phyloP scores from a whole-genome alignment of 2,329 filamentous ascomycete genomes.

The Emericellopsis cladophorae region DNA sequence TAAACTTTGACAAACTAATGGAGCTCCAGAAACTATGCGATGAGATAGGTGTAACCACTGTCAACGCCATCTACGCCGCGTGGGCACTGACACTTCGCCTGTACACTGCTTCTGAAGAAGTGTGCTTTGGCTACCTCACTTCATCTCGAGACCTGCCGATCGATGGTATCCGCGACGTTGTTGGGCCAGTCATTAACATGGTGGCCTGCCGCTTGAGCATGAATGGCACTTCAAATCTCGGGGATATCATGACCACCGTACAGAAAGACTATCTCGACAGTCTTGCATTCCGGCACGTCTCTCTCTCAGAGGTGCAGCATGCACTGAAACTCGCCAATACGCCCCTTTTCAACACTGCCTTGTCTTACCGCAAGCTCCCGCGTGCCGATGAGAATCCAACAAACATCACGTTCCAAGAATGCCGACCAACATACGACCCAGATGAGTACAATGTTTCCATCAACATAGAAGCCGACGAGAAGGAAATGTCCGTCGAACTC shows the following conservation, averaged over 20 bases:
- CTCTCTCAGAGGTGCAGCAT: slow-evolving; percentile 4
- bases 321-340: background rate
- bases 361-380: slow-evolving; percentile 5
- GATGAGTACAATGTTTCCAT: slow-evolving; percentile 10
- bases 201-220: slow-evolving; percentile 23
- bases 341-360: slow-evolving; percentile 7
- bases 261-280: slow-evolving; percentile 11
- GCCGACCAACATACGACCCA: slow-evolving; percentile 8
- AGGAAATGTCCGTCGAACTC: slow-evolving; percentile 6
- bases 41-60: slow-evolving; percentile 1
- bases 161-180: slow-evolving; percentile 27
- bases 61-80: slow-evolving; percentile 2
- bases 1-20: slow-evolving; percentile 6
- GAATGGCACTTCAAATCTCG: background rate
- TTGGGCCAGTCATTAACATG: slow-evolving; percentile 41
- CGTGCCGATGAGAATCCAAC: slow-evolving; percentile 1
- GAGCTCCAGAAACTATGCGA: slow-evolving; percentile 2
- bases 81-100: slow-evolving; percentile 3
- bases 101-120: slow-evolving; percentile 29
- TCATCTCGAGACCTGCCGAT: slow-evolving; percentile 36
- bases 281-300: slow-evolving; percentile 1
- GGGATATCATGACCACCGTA: slow-evolving; percentile 1
- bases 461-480: slow-evolving; percentile 10
- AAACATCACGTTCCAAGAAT: slow-evolving; percentile 9
- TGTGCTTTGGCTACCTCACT: slow-evolving; percentile 38